A percentile compares a stretch with the other conserved stretches of the same genome.
Evolutionary conservation across 176 grass and related monocot species (phyloP).

Genomic region (Oryza coarctata): DNA sequence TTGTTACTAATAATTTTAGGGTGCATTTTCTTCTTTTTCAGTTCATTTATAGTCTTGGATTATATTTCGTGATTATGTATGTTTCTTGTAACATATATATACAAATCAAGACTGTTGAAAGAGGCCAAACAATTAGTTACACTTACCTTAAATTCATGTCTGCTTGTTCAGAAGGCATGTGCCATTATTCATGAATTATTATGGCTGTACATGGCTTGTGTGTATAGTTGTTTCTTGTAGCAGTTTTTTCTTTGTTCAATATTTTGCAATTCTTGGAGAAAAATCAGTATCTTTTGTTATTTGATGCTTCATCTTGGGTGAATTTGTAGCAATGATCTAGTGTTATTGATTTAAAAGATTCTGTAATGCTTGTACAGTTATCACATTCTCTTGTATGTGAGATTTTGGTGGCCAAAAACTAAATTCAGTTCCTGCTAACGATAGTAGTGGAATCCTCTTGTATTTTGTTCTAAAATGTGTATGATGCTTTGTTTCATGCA

Average conservation of each 20-base stretch:
- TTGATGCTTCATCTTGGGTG: constrained; percentile 23
- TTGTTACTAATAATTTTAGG: constrained; percentile 2
- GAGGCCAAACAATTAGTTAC: not conserved
- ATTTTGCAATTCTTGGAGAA: not conserved
- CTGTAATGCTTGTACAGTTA: not conserved
- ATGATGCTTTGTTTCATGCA: not conserved
- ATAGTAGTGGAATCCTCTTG: constrained; percentile 1
- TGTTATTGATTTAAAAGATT: not conserved
- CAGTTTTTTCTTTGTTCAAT: not conserved
- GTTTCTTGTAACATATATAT: not conserved
- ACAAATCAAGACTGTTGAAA: not conserved
- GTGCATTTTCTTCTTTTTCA: constrained; percentile 3
- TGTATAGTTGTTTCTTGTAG: not conserved
- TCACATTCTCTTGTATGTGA: not conserved
- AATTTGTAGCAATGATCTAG: not conserved
- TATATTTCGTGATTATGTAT: constrained; percentile 15
- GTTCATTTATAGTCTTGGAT: constrained; percentile 5
- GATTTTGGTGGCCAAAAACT: not conserved
- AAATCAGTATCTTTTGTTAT: not conserved
- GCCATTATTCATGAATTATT: not conserved
- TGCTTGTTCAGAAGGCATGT: not conserved
- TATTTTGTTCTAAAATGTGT: constrained; percentile 4
- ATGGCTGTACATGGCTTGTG: constrained; percentile 14
- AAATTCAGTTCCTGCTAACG: not conserved
- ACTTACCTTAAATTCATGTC: not conserved